Conservation (phyloP, 129 eudicot genomes). For the Saposhnikovia divaricata region DNA sequence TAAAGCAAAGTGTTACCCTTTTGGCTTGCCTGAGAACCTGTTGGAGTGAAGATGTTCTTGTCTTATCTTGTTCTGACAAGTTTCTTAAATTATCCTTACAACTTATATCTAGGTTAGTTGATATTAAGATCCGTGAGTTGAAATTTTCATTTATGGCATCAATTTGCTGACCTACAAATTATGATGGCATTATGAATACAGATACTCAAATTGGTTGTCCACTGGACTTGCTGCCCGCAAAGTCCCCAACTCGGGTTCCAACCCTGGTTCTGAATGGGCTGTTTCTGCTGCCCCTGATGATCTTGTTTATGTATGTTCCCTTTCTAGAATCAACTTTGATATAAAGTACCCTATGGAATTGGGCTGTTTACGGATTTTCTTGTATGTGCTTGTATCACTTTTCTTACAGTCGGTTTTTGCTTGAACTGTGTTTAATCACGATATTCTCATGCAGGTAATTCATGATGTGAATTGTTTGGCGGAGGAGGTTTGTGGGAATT, state of each 20-base stretch:
- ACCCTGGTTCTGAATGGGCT: slow-evolving; percentile 79
- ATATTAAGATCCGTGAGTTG: slow-evolving; percentile 1
- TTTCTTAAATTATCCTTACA: slow-evolving; percentile 82
- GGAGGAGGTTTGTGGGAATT: slow-evolving; percentile 57
- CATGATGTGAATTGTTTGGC: slow-evolving; percentile 64
- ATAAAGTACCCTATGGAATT: neutral
- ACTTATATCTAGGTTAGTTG: slow-evolving; percentile 75
- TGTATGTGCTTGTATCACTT: neutral
- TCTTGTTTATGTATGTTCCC: slow-evolving; percentile 56
- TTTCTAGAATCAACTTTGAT: neutral
- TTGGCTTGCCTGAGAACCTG: slow-evolving; percentile 84
- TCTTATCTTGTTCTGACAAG: slow-evolving; percentile 79
- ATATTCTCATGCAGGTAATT: slow-evolving; percentile 64
- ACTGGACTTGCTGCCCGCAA: slow-evolving; percentile 80
- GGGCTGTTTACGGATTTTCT: neutral
- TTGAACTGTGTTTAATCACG: neutral
- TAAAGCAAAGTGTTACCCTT: slow-evolving; percentile 80
- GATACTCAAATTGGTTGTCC: slow-evolving; percentile 87
- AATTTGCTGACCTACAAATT: slow-evolving; percentile 8
- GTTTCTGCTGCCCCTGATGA: slow-evolving; percentile 66
- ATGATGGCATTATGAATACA: slow-evolving; percentile 17
- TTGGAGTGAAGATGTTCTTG: slow-evolving; percentile 92
- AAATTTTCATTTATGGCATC: neutral
- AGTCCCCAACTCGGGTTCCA: slow-evolving; percentile 44
- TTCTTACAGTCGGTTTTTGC: neutral